phyloP scores from a whole-genome alignment of 352 stramenopile species.

The Phytophthora pini region DNA sequence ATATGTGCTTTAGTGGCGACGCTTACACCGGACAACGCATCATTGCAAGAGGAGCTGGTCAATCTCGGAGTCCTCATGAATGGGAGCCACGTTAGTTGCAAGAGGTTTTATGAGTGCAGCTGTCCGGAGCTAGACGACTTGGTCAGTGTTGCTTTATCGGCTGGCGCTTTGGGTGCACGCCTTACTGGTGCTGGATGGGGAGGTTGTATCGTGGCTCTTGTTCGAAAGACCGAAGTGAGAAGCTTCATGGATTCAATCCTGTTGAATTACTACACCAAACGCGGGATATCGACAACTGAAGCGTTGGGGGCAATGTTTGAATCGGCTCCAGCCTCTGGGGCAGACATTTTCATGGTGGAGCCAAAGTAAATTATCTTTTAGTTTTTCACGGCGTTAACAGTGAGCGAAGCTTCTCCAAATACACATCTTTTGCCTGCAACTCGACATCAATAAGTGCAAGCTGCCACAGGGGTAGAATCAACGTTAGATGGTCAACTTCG shows the following conservation, averaged over 20 bases:
- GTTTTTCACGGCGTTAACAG: constrained; percentile 36
- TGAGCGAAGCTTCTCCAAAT: constrained; percentile 62
- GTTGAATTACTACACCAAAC: constrained; percentile 44
- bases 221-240: constrained; percentile 41
- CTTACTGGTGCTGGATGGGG: constrained; percentile 88
- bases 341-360: constrained; percentile 36
- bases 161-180: constrained; percentile 68
- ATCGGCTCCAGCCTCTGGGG: constrained; percentile 33
- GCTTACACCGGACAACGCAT: background rate
- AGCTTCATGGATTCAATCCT: constrained; percentile 48
- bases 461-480: constrained; percentile 30
- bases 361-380: background rate
- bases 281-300: constrained; percentile 14
- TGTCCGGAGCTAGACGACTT: constrained; percentile 75
- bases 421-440: constrained; percentile 71
- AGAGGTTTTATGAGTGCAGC: constrained; percentile 78
- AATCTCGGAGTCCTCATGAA: constrained; percentile 75
- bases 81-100: constrained; percentile 70
- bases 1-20: constrained; percentile 29
- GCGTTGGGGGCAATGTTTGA: constrained; percentile 40
- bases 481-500: background rate
- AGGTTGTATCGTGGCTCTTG: constrained; percentile 74
- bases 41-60: constrained; percentile 13
- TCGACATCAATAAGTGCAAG: constrained; percentile 72
- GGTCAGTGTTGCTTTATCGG: constrained; percentile 46